These are phyloP conservation scores for Leishmania guyanensis DNA, from an alignment of 208 protist species.

Conservation along the genomic window DNA sequence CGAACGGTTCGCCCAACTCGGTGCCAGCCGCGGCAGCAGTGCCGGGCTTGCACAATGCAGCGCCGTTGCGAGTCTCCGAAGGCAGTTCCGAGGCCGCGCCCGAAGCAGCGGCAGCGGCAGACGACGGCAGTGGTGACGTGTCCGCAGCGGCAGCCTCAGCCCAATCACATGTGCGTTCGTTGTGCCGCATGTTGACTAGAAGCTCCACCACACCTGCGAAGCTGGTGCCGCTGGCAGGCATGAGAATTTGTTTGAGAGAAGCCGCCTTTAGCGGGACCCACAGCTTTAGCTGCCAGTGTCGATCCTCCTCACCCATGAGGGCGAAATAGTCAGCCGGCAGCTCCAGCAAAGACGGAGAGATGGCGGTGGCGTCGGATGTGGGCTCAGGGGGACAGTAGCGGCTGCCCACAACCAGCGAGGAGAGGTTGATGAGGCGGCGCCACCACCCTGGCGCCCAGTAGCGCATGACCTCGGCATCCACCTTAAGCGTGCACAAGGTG, in stretches of 20 bases:
- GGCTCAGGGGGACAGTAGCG: slow-evolving; percentile 18
- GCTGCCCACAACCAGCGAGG: slow-evolving; percentile 53
- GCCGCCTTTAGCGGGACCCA: slow-evolving; percentile 57
- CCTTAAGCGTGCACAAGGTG: slow-evolving; percentile 61
- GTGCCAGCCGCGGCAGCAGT: slow-evolving; percentile 4
- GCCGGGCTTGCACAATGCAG: slow-evolving; percentile 7
- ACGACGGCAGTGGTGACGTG: neutral
- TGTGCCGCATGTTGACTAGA: slow-evolving; percentile 56
- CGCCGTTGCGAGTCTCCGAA: slow-evolving; percentile 19
- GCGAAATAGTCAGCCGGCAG: slow-evolving; percentile 64
- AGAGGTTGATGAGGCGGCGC: slow-evolving; percentile 51
- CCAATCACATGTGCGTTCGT: slow-evolving; percentile 34
- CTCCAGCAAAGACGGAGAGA: slow-evolving; percentile 8
- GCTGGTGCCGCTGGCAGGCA: slow-evolving; percentile 25
- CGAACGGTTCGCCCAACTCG: slow-evolving; percentile 29
- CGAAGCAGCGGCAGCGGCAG: slow-evolving; percentile 5
- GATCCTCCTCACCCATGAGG: slow-evolving; percentile 35
- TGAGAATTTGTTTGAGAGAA: slow-evolving; percentile 43
- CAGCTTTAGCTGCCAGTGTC: slow-evolving; percentile 69
- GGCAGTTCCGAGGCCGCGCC: neutral
- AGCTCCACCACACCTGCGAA: slow-evolving; percentile 60
- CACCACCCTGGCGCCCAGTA: slow-evolving; percentile 82
- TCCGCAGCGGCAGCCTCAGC: slow-evolving; percentile 6
- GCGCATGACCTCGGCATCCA: slow-evolving; percentile 52
- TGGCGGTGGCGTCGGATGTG: slow-evolving; percentile 29